Base-by-base conservation (phyloP, 805 yeast genomes). In the Saturnispora ahearnii region DNA sequence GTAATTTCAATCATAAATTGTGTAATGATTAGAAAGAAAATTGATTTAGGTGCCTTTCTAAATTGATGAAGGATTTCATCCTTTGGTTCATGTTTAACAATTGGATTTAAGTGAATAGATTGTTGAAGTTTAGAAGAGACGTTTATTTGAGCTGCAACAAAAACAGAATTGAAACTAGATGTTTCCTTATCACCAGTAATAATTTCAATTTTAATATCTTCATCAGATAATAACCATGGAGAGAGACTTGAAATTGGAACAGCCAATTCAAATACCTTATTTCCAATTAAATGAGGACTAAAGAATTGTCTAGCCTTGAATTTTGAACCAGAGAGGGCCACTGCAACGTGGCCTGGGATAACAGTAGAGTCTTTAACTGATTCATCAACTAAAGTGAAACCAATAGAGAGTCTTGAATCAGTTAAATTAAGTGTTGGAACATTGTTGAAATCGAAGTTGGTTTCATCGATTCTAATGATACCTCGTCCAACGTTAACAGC, bases 51-150 rank as follows among this genome's bases (percentile, higher is more conserved):
- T n/a, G 75, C 76, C 4, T 66, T 62, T 49, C 71, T 73, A 69
- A 87, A 88, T 34, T 66, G 62, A 63, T 86, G 88, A 55, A 64
- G 64, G 55, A 87, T 83, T 65, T 83, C 89, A 2, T 81, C 77
- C 60, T 73, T 63, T 12, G 74, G 62, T 2, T 75, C 83, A 50
- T 73, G 65, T 55, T 75, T 68, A n/a, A 54, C 42, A 22, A 73
- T 63, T 13, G 51, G 29, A n/a, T 49, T 52, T 22, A 47, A 6
- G 3, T 21, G 9, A 28, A 40, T 48, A 5, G 55, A 46, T 13
- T 48, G 33, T 18, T 38, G 49, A 10, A 61, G 49, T 36, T 55
- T 46, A 2, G 48, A 28, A 5, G 59, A 41, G 12, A 62, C 57
- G n/a, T 45, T 43, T 3, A 65, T 46, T 11, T 48, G 46, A n/a